These are phyloP conservation scores for Avicennia marina DNA, from an alignment of 257 asterid genomes.

Conservation along the genomic window DNA sequence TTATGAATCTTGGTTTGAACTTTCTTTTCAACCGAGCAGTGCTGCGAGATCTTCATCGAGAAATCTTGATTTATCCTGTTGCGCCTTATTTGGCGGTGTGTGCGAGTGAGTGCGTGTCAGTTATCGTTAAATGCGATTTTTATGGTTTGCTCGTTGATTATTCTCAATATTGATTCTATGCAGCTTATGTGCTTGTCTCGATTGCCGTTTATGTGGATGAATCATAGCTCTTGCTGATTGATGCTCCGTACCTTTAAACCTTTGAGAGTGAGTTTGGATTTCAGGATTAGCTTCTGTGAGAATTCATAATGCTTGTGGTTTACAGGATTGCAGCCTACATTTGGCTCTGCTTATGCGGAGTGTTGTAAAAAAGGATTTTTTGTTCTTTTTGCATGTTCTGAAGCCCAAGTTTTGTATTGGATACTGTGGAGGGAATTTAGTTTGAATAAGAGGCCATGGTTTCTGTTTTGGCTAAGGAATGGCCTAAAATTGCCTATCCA, in stretches of 20 bases:
- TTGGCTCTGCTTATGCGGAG: not conserved
- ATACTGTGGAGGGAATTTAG: conserved; percentile 11
- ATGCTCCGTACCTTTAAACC: not conserved
- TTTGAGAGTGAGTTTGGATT: not conserved
- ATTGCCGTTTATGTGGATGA: not conserved
- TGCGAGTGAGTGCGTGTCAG: not conserved
- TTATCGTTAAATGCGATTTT: conserved; percentile 5
- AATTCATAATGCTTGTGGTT: not conserved
- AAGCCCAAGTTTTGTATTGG: conserved; percentile 9
- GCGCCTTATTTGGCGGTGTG: not conserved
- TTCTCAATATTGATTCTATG: conserved; percentile 3
- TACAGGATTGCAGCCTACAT: conserved; percentile 6
- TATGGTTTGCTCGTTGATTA: conserved; percentile 1
- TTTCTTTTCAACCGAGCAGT: not conserved
- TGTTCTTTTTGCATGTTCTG: not conserved
- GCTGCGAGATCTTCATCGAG: not conserved
- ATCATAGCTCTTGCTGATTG: not conserved
- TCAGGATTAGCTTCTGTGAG: conserved; percentile 2
- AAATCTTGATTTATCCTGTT: conserved; percentile 8
- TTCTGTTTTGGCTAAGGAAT: conserved; percentile 44
- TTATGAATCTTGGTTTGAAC: not conserved
- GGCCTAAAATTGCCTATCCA: conserved; percentile 42
- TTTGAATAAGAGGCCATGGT: conserved; percentile 35
- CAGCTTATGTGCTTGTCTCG: conserved; percentile 17
- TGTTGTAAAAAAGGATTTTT: not conserved